Base-by-base conservation (phyloP, 106 monocot species). In the Dioscorea alata region DNA sequence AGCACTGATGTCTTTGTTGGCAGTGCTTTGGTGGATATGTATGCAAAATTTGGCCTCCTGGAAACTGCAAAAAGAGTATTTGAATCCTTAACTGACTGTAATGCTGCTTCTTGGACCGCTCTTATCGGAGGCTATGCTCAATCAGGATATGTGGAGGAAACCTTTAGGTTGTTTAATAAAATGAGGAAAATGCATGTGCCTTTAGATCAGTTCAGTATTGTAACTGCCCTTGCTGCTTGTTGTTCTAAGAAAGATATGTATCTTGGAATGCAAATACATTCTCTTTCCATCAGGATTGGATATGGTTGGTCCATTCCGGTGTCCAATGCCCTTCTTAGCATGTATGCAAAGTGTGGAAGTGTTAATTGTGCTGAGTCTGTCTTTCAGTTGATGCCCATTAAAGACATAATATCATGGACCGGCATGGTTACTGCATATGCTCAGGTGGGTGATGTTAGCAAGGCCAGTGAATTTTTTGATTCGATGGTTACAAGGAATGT, bases 381-480 rank as follows among this genome's bases (percentile, higher is more conserved):
- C 28, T 97, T 97, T 69, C 60, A 74, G 50, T 76, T 74, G 34
- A 97, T 92, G 86, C 50, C 70, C 49, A 61, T 20, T 4, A 89
- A 74, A 73, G 89, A 97, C 76, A 56, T 92, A 53, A 82, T 97
- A 71, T 92, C 96, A 54, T 92, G 86, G 81, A 96, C 95, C 17
- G 84, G 86, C 68, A 91, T 96, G 95, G 76, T 96, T 28, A 91
- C 91, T 59, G 84, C 82, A 35, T 80, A 88, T 82, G 83, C 91
- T 78, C 91, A 88, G 23, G 50, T 67, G 25, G 91, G 88, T 49
- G 72, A 89, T 67, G 50, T 79, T 68, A 20, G 12, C 20, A 83
- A 72, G 52, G 91, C 91, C 50, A 70, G 86, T 49, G 73, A 76
- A 49, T 71, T 73, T 51, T 96, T 96, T 63, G 70, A 86, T 73